Base-by-base conservation (phyloP, 768 basidiomycete genomes). In the Postia placenta region DNA sequence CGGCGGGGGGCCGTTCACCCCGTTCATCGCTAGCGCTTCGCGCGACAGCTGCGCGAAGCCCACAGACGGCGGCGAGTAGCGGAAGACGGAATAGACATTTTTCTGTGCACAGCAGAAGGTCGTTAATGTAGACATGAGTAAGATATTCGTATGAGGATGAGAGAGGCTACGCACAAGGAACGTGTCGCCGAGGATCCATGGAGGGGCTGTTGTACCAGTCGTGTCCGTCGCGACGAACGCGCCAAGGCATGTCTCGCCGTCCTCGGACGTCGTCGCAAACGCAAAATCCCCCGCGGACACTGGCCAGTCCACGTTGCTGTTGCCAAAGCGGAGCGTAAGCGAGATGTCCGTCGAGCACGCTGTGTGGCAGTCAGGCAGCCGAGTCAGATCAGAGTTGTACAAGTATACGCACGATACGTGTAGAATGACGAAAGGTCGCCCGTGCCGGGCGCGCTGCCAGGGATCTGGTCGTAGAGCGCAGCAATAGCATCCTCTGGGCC, bases 31-130 rank as follows among this genome's bases (percentile, higher is more conserved):
- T 14, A 74, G 45, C 0, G 85, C 79, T 0, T 68, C 59, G 0
- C 59, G 53, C 3, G 90, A 87, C 7, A 94, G 78, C 38, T 72
- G 51, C 2, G 92, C 93, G 62, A 97, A 94, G 0, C 93, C 93
- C 26, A 96, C 82, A 3, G 87, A 78, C 19, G 45, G 45, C 0
- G 92, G 91, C 24, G 71, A 67, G 51, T 83, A 90, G 25, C 91
- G 80, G 69, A 86, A 95, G 4, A 94, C 90, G 1, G 90, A 83
- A 65, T 92, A 96, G 1, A 94, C 92, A 61, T 96, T 96, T 79
- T 98, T 97, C 45, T 33, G 30, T 33, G 15, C 30, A 33, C 9
- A 33, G 7, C 9, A 33, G 9, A n/a, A n/a, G n/a, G n/a, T n/a
- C n/a, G n/a, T n/a, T n/a, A n/a, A n/a, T n/a, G n/a, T n/a, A n/a